A percentile compares a stretch with the other conserved stretches of the same genome.
Evolutionary conservation across 108 stramenopile genomes (phyloP).

Genomic region (Nannochloropsis salina): DNA sequence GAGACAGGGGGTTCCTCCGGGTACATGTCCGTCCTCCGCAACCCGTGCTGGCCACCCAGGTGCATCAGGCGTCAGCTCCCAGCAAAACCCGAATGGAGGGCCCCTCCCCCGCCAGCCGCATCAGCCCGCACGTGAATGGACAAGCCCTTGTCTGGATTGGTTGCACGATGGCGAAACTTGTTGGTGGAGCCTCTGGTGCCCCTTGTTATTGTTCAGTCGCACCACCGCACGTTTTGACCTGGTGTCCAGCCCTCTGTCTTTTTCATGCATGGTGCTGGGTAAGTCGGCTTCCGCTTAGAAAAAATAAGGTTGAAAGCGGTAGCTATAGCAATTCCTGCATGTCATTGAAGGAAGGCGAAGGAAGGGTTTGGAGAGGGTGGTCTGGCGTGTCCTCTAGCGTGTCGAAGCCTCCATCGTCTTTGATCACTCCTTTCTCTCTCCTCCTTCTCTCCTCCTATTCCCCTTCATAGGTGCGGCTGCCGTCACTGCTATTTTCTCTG

Average conservation of each 20-base stretch:
- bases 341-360: not conserved
- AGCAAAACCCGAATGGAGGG: not conserved
- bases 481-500: not conserved
- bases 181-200: slow-evolving; percentile 23
- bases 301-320: no score
- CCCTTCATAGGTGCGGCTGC: not conserved
- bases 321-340: no score
- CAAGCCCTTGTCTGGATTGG: not conserved
- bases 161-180: not conserved
- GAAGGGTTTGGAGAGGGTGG: no score
- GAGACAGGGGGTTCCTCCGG: not conserved
- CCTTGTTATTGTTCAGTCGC: not conserved
- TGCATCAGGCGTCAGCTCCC: no score
- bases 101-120: not conserved
- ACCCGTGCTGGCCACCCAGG: no score
- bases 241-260: not conserved
- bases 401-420: not conserved
- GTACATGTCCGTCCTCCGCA: not conserved
- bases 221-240: not conserved
- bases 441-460: not conserved
- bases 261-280: not conserved
- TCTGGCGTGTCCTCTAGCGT: no score
- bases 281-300: not conserved
- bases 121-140: not conserved
- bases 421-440: not conserved